Base-by-base conservation (phyloP, 2,329 filamentous ascomycete species). In the Aspergillus bombycis region DNA sequence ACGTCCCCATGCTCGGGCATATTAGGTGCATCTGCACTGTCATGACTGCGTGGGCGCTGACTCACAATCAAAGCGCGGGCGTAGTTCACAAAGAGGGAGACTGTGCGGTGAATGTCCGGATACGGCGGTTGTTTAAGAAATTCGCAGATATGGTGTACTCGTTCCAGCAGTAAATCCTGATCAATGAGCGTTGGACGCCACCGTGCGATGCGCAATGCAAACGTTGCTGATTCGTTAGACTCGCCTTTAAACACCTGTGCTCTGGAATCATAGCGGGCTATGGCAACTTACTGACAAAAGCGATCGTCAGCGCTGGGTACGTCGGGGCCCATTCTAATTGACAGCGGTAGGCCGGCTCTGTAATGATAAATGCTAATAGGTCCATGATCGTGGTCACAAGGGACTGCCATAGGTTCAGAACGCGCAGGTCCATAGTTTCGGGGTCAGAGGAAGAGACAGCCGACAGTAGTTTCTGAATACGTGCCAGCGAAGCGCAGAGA, bases 31-130 rank as follows among this genome's bases (percentile, higher is more conserved):
- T 71, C 67, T 55, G 62, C 50, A 53, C 64, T 66, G 19, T 61
- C 34, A 26, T 26, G 11, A 12, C 59, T 55, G 6, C 23, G 60
- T 19, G 69, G 62, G 19, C 67, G 66, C 46, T 73, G 71, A 26
- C 71, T 74, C 21, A 74, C 71, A 53, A 77, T 72, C 28, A 77
- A 64, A 10, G 74, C 74, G 21, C 75, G 69, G 38, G 72, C 75
- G 43, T 77, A 77, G 60, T 75, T 76, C 46, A 75, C 73, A 53
- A 77, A 77, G 57, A 77, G 75, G 30, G 75, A 77, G 30, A 77
- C 75, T 5, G 75, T 77, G 32, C 75, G 72, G 61, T 77, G 75
- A n/a, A 77, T 76, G 34, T 77, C 75, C n/a, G 75, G 75, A 55
- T 77, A 77, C 0, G 75, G 75, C 19, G 75, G 75, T 38, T 75